These are phyloP conservation scores for Pseudogymnoascus sp. DNA, from an alignment of 2,329 filamentous ascomycete genomes.

Conservation along the genomic window DNA sequence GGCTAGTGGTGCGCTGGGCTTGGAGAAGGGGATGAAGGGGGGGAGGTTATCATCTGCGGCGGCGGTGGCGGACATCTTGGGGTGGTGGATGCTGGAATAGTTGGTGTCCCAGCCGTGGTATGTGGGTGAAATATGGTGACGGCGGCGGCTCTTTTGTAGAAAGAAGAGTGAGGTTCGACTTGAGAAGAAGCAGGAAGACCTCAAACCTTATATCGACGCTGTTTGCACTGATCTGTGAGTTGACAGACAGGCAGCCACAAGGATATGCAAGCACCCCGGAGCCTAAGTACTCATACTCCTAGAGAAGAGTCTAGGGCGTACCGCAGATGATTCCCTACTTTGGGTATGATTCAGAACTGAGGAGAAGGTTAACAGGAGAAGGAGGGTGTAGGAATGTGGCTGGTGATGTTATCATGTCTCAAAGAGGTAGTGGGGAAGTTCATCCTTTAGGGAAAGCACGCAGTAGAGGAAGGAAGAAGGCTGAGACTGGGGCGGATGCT, in stretches of 20 bases:
- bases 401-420: neutral
- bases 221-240: neutral
- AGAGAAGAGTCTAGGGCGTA: neutral
- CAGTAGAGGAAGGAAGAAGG: neutral
- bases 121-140: neutral
- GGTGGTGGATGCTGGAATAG: neutral
- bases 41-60: neutral
- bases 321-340: neutral
- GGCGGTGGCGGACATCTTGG: neutral
- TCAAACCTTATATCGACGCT: neutral
- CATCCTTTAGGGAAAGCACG: neutral
- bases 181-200: neutral
- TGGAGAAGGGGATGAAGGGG: neutral
- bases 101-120: neutral
- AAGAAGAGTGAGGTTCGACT: neutral
- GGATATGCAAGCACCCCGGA: neutral
- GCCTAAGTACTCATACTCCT: neutral
- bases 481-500: neutral
- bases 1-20: neutral
- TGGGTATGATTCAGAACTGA: neutral
- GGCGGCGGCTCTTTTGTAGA: neutral
- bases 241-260: neutral
- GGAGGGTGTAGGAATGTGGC: neutral
- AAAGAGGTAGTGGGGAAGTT: neutral
- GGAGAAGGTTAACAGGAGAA: neutral